phyloP scores from a whole-genome alignment of 495 filamentous ascomycete species.

The Patellaria atrata region DNA sequence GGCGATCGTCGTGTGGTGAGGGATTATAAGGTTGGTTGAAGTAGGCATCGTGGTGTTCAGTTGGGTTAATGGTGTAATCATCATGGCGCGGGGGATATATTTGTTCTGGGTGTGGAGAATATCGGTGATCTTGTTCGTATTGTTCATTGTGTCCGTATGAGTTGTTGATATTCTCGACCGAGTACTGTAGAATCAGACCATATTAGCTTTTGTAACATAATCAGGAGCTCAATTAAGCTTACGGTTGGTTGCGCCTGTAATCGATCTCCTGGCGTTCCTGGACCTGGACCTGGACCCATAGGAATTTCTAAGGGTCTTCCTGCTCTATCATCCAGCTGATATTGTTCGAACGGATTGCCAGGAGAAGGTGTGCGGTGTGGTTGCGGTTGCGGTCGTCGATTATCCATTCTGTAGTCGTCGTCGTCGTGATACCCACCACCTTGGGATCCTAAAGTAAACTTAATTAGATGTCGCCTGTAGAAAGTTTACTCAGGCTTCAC shows the following conservation, averaged over 20 bases:
- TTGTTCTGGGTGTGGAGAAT: conserved; percentile 22
- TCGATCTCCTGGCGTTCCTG: conserved; percentile 18
- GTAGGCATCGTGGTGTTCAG: conserved; percentile 76
- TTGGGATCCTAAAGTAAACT: too few species aligned
- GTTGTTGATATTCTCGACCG: conserved; percentile 59
- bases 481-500: too few species aligned
- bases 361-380: conserved; percentile 19
- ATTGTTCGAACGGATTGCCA: conserved; percentile 16
- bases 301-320: conserved; percentile 19
- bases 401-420: conserved; percentile 16
- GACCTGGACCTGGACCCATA: conserved; percentile 21
- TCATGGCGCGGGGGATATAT: conserved; percentile 33
- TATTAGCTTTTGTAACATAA: conserved; percentile 1
- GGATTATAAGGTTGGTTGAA: conserved; percentile 72
- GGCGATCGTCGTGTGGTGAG: conserved; percentile 42
- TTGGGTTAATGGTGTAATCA: conserved; percentile 65
- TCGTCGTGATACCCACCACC: conserved; percentile 12
- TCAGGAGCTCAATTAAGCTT: conserved; percentile 2
- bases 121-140: conserved; percentile 39
- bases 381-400: too few species aligned
- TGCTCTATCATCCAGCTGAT: conserved; percentile 18
- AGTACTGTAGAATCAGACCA: conserved; percentile 39
- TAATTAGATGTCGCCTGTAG: too few species aligned
- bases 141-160: conserved; percentile 56
- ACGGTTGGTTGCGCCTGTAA: conserved; percentile 20